Conservation (phyloP, 148 eudicot species). For the Dysphania ambrosioides region DNA sequence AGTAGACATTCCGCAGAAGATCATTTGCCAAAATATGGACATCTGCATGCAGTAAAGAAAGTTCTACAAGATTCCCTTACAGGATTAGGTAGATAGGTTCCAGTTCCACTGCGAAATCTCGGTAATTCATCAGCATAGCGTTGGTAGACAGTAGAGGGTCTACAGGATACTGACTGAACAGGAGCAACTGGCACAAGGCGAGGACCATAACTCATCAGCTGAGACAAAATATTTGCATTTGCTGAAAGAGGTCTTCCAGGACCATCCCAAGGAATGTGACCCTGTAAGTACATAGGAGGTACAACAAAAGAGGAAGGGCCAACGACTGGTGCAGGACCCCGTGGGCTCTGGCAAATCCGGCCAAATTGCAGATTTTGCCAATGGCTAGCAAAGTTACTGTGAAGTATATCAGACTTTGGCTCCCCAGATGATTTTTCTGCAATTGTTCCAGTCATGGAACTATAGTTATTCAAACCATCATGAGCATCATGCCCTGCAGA, state of each 20-base stretch:
- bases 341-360: constrained; percentile 65
- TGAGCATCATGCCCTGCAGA: constrained; percentile 36
- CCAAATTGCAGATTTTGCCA: constrained; percentile 79
- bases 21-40: background rate
- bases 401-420: constrained; percentile 56
- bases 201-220: constrained; percentile 58
- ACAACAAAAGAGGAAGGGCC: constrained; percentile 56
- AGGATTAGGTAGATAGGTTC: constrained; percentile 83
- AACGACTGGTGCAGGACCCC: constrained; percentile 35
- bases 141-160: constrained; percentile 59
- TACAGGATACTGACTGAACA: constrained; percentile 42
- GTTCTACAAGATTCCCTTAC: constrained; percentile 39
- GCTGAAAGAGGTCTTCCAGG: constrained; percentile 68
- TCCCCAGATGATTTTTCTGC: constrained; percentile 35
- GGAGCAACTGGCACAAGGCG: constrained; percentile 68
- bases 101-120: constrained; percentile 80
- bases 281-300: constrained; percentile 71
- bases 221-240: constrained; percentile 50
- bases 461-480: constrained; percentile 31
- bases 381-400: constrained; percentile 81
- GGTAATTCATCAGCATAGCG: constrained; percentile 60
- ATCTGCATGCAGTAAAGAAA: background rate
- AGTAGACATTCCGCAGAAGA: background rate
- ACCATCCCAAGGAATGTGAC: constrained; percentile 67
- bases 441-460: constrained; percentile 28